Evolutionary conservation across 495 filamentous ascomycete genomes (phyloP).

Genomic region (Hypoxylon intermedium): DNA sequence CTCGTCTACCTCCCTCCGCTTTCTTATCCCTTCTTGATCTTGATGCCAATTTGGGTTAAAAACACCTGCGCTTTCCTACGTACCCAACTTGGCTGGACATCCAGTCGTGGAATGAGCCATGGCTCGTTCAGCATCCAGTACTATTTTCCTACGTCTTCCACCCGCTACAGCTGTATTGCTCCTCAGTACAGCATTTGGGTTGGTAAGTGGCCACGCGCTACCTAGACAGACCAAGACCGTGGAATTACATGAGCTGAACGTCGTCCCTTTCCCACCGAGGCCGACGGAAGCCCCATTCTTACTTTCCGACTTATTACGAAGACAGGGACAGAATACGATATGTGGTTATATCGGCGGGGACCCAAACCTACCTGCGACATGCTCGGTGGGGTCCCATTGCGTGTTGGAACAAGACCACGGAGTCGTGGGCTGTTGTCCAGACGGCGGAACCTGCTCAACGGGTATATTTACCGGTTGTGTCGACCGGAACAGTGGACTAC

Average conservation of each 20-base stretch:
- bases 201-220: conserved; percentile 45
- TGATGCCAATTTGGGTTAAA: conserved; percentile 35
- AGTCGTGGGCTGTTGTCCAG: conserved; percentile 58
- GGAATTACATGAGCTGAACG: conserved; percentile 49
- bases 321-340: conserved; percentile 52
- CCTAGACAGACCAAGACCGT: conserved; percentile 51
- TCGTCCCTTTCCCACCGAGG: conserved; percentile 50
- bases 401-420: conserved; percentile 52
- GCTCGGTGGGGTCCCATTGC: conserved; percentile 57
- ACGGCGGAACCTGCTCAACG: conserved; percentile 52
- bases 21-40: conserved; percentile 32
- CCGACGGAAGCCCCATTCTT: conserved; percentile 49
- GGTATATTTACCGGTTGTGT: conserved; percentile 60
- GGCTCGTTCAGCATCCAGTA: conserved; percentile 36
- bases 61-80: conserved; percentile 1
- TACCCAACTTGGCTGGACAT: conserved; percentile 18
- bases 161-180: conserved; percentile 51
- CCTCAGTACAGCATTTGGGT: conserved; percentile 45
- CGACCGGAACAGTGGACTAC: conserved; percentile 52
- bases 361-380: conserved; percentile 54
- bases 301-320: conserved; percentile 46
- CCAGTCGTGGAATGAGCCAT: conserved; percentile 37
- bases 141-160: conserved; percentile 51
- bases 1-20: conserved; percentile 18
- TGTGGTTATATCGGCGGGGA: conserved; percentile 57